Percentiles rank a stretch among this genome's conserved stretches.
Evolutionary conservation across 2,329 filamentous ascomycete genomes (phyloP).

Genomic region (Fusarium chlamydosporum): DNA sequence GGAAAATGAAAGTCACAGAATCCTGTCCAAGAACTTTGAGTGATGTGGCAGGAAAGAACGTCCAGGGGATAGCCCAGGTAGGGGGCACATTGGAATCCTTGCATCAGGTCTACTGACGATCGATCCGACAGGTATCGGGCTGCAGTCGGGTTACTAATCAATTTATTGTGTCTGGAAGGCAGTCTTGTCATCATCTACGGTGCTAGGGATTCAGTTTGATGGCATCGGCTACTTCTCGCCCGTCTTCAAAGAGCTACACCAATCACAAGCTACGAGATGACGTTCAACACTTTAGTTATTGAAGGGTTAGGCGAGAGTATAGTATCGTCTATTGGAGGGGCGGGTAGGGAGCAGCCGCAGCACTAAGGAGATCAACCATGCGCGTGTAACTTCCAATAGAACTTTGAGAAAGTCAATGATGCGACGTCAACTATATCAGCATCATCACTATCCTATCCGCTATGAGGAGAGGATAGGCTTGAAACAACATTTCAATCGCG

Average conservation of each 20-base stretch:
- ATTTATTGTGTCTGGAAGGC: neutral
- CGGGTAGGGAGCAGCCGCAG: neutral
- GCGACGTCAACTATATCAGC: neutral
- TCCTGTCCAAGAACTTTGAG: neutral
- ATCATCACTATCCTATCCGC: neutral
- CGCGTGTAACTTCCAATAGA: neutral
- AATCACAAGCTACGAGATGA: neutral
- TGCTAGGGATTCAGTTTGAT: neutral
- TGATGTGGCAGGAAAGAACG: neutral
- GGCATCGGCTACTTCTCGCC: neutral
- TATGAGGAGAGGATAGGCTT: neutral
- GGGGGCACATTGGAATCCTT: neutral
- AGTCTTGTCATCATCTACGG: neutral
- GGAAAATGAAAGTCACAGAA: neutral
- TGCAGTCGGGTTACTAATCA: neutral
- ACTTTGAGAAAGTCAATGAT: neutral
- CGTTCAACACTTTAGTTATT: neutral
- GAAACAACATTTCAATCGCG: no score
- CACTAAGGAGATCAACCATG: neutral
- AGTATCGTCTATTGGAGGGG: neutral
- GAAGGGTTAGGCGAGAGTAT: no score
- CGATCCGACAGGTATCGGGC: neutral
- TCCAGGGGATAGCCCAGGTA: neutral
- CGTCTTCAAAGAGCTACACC: neutral
- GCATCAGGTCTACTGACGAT: neutral